phyloP scores from a whole-genome alignment of 495 filamentous ascomycete genomes.

The Usnea hakonensis region DNA sequence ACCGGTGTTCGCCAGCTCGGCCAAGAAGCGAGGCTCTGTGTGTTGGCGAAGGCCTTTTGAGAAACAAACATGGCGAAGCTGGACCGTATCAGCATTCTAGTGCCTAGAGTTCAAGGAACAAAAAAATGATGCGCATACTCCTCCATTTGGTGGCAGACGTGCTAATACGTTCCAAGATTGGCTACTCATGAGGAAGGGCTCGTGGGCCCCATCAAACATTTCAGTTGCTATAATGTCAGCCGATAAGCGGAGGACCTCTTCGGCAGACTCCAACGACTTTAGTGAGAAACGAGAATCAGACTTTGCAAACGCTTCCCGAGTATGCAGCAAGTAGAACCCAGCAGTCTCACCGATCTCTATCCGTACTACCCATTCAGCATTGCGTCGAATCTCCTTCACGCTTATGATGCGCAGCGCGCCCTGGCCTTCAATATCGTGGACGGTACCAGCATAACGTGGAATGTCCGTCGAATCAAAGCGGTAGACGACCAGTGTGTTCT shows the following conservation, averaged over 20 bases:
- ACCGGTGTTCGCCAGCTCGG: not conserved
- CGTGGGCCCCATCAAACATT: not conserved
- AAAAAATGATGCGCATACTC: not conserved
- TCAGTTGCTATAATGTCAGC: not conserved
- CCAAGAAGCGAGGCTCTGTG: not conserved
- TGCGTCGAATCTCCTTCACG: not conserved
- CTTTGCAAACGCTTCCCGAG: not conserved
- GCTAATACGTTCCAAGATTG: not conserved
- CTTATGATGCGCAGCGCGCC: not conserved
- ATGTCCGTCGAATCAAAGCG: not conserved
- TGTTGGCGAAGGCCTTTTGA: not conserved
- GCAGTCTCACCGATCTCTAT: not conserved
- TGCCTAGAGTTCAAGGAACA: not conserved
- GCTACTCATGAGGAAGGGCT: not conserved
- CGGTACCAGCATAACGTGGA: conserved; percentile 4
- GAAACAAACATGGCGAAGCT: not conserved
- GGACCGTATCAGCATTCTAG: not conserved
- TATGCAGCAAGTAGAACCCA: not conserved
- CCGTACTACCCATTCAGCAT: not conserved
- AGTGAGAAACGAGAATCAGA: not conserved
- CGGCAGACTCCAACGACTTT: not conserved
- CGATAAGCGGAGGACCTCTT: not conserved
- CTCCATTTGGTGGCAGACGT: not conserved
- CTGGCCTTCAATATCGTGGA: not conserved
- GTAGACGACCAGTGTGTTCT: conserved; percentile 8